phyloP scores from a whole-genome alignment of 805 yeast species.

The Nakazawaea pomicola region DNA sequence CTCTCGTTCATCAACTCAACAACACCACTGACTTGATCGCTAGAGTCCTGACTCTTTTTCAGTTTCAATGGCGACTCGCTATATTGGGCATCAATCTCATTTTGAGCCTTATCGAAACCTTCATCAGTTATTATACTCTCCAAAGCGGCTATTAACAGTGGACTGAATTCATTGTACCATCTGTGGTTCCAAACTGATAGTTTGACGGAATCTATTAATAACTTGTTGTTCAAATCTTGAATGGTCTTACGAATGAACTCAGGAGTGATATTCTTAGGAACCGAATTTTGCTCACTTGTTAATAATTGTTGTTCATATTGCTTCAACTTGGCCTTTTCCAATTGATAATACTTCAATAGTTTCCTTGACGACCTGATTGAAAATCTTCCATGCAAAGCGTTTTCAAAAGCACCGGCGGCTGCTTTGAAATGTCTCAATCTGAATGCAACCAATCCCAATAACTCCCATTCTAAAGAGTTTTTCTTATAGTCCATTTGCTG shows the following conservation, averaged over 20 bases:
- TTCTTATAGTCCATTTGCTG: slow-evolving; percentile 78
- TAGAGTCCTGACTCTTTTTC: slow-evolving; percentile 4
- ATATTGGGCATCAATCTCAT: slow-evolving; percentile 64
- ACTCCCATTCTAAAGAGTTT: slow-evolving; percentile 86
- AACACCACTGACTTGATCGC: slow-evolving; percentile 45
- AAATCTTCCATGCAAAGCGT: slow-evolving; percentile 69
- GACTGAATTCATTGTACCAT: slow-evolving; percentile 92
- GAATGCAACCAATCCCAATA: slow-evolving; percentile 79
- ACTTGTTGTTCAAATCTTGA: slow-evolving; percentile 43
- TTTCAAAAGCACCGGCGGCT: slow-evolving; percentile 78
- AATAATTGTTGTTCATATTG: slow-evolving; percentile 25
- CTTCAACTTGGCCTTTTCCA: slow-evolving; percentile 35
- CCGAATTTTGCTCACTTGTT: slow-evolving; percentile 13
- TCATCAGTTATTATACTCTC: slow-evolving; percentile 63
- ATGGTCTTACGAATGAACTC: slow-evolving; percentile 29
- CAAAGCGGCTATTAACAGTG: slow-evolving; percentile 54
- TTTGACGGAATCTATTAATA: slow-evolving; percentile 67
- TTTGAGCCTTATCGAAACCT: slow-evolving; percentile 73
- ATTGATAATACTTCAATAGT: slow-evolving; percentile 58
- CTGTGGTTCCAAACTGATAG: slow-evolving; percentile 96
- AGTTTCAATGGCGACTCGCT: slow-evolving; percentile 25
- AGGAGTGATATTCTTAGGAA: slow-evolving; percentile 14
- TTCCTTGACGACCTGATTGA: slow-evolving; percentile 76
- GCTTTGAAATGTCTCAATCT: slow-evolving; percentile 84
- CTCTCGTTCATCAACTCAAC: slow-evolving; percentile 49